Conservation (phyloP, 495 filamentous ascomycete genomes). For the Xylaria flabelliformis region DNA sequence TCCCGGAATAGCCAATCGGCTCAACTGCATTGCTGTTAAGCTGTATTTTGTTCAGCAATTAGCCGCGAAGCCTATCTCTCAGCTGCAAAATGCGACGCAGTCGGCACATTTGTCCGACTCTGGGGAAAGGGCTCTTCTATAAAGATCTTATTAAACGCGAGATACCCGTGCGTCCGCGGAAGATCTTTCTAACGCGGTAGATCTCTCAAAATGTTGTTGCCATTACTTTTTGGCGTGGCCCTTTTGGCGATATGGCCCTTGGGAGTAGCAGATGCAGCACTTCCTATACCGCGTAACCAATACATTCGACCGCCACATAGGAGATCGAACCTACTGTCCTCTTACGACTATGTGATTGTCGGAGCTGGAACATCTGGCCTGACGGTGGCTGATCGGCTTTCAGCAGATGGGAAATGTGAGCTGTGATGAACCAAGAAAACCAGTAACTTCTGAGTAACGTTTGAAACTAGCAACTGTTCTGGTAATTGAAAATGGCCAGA, state of each 20-base stretch:
- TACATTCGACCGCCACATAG: not conserved
- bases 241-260: constrained; percentile 2
- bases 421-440: not conserved
- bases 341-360: constrained; percentile 55
- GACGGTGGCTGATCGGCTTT: constrained; percentile 56
- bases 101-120: not conserved
- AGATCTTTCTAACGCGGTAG: not conserved
- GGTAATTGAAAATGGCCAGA: constrained; percentile 60
- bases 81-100: not conserved
- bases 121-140: too few relatives aligned
- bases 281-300: not conserved
- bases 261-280: not conserved
- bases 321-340: not conserved
- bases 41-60: constrained; percentile 7
- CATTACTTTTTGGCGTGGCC: not conserved
- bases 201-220: not conserved
- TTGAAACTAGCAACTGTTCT: constrained; percentile 46
- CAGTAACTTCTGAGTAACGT: not conserved
- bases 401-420: constrained; percentile 46
- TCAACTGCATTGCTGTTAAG: not conserved
- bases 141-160: not conserved
- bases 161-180: not conserved
- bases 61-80: constrained; percentile 8
- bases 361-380: constrained; percentile 59
- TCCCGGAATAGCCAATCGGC: constrained; percentile 5